phyloP scores from a whole-genome alignment of 495 filamentous ascomycete genomes.

The Aspergillus bridgeri region DNA sequence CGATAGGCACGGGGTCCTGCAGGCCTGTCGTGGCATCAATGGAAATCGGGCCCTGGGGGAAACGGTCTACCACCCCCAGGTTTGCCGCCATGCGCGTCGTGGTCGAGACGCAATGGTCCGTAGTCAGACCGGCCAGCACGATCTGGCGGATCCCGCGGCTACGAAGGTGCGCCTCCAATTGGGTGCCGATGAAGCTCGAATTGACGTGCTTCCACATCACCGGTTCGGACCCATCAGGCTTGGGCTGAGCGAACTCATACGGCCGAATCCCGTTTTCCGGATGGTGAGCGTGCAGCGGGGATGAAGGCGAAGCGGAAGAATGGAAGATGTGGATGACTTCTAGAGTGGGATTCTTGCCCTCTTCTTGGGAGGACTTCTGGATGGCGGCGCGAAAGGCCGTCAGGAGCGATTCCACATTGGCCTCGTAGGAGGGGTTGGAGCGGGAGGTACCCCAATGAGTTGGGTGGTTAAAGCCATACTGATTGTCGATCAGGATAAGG shows the following conservation, averaged over 20 bases:
- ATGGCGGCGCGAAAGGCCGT: slow-evolving; percentile 36
- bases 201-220: slow-evolving; percentile 48
- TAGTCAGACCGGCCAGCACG: slow-evolving; percentile 43
- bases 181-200: slow-evolving; percentile 46
- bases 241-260: slow-evolving; percentile 36
- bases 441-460: slow-evolving; percentile 40
- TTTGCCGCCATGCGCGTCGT: slow-evolving; percentile 50
- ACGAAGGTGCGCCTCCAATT: slow-evolving; percentile 37
- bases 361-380: not conserved
- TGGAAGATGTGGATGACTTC: slow-evolving; percentile 49
- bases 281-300: slow-evolving; percentile 32
- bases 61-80: slow-evolving; percentile 39
- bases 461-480: slow-evolving; percentile 48
- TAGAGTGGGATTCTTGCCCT: slow-evolving; percentile 9
- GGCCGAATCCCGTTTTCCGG: slow-evolving; percentile 31
- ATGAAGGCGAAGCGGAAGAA: slow-evolving; percentile 31
- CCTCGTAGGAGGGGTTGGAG: slow-evolving; percentile 45
- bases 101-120: slow-evolving; percentile 51
- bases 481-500: slow-evolving; percentile 57
- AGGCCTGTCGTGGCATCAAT: slow-evolving; percentile 12
- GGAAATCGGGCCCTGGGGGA: slow-evolving; percentile 18
- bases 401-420: slow-evolving; percentile 40
- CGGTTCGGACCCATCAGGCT: slow-evolving; percentile 37
- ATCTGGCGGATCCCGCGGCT: slow-evolving; percentile 35
- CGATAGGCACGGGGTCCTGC: slow-evolving; percentile 14